phyloP scores from a whole-genome alignment of 1,284 basidiomycete species.

The Agroathelia rolfsii region DNA sequence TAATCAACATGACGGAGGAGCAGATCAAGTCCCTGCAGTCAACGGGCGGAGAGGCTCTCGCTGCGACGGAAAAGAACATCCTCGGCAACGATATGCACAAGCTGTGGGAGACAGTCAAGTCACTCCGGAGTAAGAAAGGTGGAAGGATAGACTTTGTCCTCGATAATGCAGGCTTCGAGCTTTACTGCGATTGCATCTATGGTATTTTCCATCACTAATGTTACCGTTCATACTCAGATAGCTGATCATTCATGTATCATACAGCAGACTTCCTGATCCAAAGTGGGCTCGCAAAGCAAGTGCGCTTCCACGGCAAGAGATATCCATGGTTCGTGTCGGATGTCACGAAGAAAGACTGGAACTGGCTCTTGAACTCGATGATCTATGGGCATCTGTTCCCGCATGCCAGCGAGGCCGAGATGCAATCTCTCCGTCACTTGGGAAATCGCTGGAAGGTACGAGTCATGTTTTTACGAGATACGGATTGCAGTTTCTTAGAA shows the following conservation, averaged over 20 bases:
- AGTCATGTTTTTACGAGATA: not conserved
- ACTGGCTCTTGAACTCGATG: conserved; percentile 86
- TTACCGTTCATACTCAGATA: conserved; percentile 1
- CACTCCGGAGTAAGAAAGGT: conserved; percentile 29
- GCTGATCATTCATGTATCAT: conserved; percentile 3
- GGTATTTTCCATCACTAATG: conserved; percentile 44
- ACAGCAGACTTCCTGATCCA: conserved; percentile 85
- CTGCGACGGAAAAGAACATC: conserved; percentile 68
- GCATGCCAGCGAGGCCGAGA: conserved; percentile 68
- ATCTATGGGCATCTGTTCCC: conserved; percentile 85
- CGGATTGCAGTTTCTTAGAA: conserved; percentile 2
- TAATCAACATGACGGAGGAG: conserved; percentile 69
- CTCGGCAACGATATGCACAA: conserved; percentile 75
- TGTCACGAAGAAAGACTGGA: conserved; percentile 94
- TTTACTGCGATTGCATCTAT: conserved; percentile 96
- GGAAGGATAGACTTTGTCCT: conserved; percentile 81
- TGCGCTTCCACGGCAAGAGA: conserved; percentile 90
- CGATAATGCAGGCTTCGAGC: conserved; percentile 92
- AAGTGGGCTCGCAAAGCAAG: conserved; percentile 75
- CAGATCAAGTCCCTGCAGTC: conserved; percentile 82
- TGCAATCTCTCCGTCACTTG: conserved; percentile 73
- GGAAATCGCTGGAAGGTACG: conserved; percentile 85
- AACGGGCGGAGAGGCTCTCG: conserved; percentile 70
- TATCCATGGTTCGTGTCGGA: conserved; percentile 95
- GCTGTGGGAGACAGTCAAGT: conserved; percentile 69